These are phyloP conservation scores for Amanita jacksonii DNA, from an alignment of 768 basidiomycete species.

Conservation along the genomic window DNA sequence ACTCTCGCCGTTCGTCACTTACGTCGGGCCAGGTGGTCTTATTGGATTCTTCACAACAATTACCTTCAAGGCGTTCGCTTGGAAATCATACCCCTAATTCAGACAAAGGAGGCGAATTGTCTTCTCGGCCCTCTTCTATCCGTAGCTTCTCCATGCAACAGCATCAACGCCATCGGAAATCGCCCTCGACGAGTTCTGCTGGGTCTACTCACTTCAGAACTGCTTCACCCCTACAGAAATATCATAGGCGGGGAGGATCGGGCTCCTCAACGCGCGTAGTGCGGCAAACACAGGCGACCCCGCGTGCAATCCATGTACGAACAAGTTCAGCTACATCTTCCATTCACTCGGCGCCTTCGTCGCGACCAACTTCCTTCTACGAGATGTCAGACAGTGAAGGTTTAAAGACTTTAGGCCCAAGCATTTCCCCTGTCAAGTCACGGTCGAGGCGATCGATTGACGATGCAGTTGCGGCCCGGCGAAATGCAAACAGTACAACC, in stretches of 20 bases:
- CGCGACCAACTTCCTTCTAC: conserved; percentile 69
- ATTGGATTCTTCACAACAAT: conserved; percentile 48
- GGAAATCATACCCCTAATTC: conserved; percentile 84
- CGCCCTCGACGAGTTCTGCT: conserved; percentile 69
- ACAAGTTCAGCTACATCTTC: conserved; percentile 75
- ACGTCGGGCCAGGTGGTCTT: conserved; percentile 39
- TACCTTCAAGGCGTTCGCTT: conserved; percentile 59
- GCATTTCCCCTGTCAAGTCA: conserved; percentile 52
- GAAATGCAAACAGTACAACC: conserved; percentile 30
- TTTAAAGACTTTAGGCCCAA: conserved; percentile 25
- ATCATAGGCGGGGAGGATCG: conserved; percentile 72
- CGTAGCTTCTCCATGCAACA: conserved; percentile 58
- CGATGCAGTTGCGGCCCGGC: conserved; percentile 22
- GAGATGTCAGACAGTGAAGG: conserved; percentile 64
- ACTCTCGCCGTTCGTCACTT: conserved; percentile 64
- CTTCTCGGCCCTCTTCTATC: conserved; percentile 80
- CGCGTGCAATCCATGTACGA: conserved; percentile 49
- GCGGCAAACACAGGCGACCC: conserved; percentile 42
- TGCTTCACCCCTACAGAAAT: conserved; percentile 70
- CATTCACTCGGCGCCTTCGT: conserved; percentile 64
- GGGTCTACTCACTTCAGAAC: conserved; percentile 59
- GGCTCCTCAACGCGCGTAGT: conserved; percentile 79
- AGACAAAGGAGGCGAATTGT: conserved; percentile 58
- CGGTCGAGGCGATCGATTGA: conserved; percentile 41
- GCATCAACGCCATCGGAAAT: conserved; percentile 52